These are phyloP conservation scores for Sporothrix pseudoabietina DNA, from an alignment of 2,329 filamentous ascomycete genomes.

Conservation along the genomic window DNA sequence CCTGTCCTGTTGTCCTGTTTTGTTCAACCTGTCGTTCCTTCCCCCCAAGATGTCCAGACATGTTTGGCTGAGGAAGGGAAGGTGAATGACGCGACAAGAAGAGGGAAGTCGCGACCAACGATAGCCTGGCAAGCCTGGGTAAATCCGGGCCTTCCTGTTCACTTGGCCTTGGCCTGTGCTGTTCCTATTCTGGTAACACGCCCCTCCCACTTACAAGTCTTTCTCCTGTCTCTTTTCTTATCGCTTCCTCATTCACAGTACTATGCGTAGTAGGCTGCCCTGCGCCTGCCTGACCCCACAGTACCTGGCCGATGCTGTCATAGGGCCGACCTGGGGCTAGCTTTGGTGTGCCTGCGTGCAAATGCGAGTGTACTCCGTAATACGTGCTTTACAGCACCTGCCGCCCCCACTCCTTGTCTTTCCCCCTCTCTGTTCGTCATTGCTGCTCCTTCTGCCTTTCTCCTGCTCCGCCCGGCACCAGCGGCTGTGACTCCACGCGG, in stretches of 20 bases:
- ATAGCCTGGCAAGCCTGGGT: neutral
- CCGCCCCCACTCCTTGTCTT: neutral
- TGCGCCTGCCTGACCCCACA: neutral
- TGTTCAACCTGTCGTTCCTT: neutral
- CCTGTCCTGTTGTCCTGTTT: neutral
- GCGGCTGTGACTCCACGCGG: constrained; percentile 9
- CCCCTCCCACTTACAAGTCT: neutral
- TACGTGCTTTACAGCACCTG: neutral
- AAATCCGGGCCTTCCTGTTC: neutral
- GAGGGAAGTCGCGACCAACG: constrained; percentile 3
- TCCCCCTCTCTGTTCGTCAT: neutral
- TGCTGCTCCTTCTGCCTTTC: neutral
- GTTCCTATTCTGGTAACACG: constrained; percentile 16
- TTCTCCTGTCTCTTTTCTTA: neutral
- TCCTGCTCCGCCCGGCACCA: constrained; percentile 3
- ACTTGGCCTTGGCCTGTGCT: neutral
- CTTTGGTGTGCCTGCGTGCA: neutral
- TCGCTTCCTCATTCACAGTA: neutral
- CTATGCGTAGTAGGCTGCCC: neutral
- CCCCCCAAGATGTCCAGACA: neutral
- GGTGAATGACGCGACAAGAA: neutral
- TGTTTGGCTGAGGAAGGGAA: neutral
- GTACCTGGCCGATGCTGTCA: constrained; percentile 10
- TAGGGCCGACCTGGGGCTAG: neutral
- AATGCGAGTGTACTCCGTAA: neutral